Conservation (phyloP, 805 yeast genomes). For the Kodamaea laetipori region DNA sequence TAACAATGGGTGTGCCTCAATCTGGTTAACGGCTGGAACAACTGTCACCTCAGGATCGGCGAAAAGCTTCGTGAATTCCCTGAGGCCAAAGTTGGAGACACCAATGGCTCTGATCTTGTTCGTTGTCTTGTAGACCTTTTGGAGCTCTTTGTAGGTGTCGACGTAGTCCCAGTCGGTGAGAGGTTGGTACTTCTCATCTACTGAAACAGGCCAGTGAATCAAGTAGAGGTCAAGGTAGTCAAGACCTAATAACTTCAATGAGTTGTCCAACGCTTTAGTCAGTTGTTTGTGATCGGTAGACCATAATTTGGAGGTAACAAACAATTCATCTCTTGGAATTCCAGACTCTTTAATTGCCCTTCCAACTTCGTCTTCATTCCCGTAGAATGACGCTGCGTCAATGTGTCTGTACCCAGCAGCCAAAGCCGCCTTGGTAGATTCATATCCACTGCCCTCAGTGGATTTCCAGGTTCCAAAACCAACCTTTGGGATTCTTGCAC, state of each 20-base stretch:
- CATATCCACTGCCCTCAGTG: constrained; percentile 15
- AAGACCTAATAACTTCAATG: constrained; percentile 61
- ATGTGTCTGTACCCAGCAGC: constrained; percentile 72
- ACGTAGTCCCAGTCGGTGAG: constrained; percentile 28
- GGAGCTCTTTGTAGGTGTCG: constrained; percentile 37
- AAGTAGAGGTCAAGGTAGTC: constrained; percentile 78
- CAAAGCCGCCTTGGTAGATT: constrained; percentile 46
- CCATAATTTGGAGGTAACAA: constrained; percentile 69
- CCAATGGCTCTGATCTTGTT: constrained; percentile 37
- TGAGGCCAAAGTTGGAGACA: constrained; percentile 36
- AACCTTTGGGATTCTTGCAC: constrained; percentile 17
- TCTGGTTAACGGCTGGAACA: constrained; percentile 37
- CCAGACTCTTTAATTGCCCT: constrained; percentile 55
- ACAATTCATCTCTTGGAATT: constrained; percentile 62
- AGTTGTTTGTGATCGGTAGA: constrained; percentile 54
- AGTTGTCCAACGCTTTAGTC: constrained; percentile 52
- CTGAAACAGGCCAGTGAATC: constrained; percentile 67
- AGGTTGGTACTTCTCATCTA: constrained; percentile 31
- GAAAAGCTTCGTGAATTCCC: constrained; percentile 29
- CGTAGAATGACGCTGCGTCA: constrained; percentile 71
- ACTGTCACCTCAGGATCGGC: constrained; percentile 21
- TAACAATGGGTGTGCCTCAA: constrained; percentile 39
- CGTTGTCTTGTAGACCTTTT: constrained; percentile 24
- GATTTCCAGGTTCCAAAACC: constrained; percentile 25
- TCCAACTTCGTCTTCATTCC: constrained; percentile 67